Conservation (phyloP, 345 rosid species). For the Durio zibethinus region DNA sequence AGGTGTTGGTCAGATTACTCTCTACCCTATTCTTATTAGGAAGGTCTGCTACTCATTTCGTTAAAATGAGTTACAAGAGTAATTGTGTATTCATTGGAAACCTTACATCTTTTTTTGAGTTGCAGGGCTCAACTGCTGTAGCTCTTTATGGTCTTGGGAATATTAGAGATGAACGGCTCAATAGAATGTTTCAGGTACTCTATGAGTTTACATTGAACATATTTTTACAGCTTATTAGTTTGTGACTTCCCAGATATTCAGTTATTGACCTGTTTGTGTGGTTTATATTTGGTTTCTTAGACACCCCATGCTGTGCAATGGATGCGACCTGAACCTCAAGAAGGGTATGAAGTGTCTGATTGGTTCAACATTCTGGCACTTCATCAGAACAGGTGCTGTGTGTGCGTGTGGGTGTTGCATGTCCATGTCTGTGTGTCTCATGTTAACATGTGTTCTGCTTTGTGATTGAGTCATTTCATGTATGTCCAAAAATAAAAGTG, state of each 20-base stretch:
- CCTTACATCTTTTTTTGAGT: conserved; percentile 9
- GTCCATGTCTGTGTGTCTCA: not conserved
- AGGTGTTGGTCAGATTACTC: conserved; percentile 94
- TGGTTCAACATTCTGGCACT: conserved; percentile 99
- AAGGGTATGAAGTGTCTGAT: conserved; percentile 70
- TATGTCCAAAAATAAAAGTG: not conserved
- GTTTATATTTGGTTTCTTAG: conserved; percentile 38
- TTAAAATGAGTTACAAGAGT: conserved; percentile 14
- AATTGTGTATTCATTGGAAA: conserved; percentile 13
- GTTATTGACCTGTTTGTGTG: conserved; percentile 10
- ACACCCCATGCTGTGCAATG: conserved; percentile 98
- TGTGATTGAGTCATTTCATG: conserved; percentile 12
- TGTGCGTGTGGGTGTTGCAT: not conserved
- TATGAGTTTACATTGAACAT: not conserved
- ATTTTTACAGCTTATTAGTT: conserved; percentile 11
- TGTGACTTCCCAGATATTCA: conserved; percentile 14
- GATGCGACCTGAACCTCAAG: conserved; percentile 99
- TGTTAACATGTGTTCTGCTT: not conserved
- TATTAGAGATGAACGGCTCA: conserved; percentile 96
- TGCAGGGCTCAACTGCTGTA: conserved; percentile 87
- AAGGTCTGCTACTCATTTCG: conserved; percentile 53
- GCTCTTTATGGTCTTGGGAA: conserved; percentile 99
- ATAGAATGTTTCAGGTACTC: conserved; percentile 95
- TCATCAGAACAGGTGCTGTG: conserved; percentile 86
- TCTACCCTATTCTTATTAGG: conserved; percentile 80